Base-by-base conservation (phyloP, 345 rosid genomes). In the Toxicodendron radicans region DNA sequence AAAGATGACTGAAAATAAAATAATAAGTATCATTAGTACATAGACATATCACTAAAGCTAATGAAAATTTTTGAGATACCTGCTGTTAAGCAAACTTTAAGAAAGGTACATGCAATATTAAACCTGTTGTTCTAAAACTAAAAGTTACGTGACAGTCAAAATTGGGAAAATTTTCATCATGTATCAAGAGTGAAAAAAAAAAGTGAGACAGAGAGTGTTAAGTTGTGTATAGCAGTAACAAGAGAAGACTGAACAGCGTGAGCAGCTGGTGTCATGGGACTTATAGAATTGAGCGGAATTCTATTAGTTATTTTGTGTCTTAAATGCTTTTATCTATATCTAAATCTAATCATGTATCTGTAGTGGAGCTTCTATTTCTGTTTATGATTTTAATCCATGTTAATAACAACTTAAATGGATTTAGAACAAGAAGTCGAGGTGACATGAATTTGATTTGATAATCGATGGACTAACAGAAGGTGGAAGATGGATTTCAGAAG, bases 221-320 rank as follows among this genome's bases (percentile, higher is more conserved):
- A 23, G 43, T n/a, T 17, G 41, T 30, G 13, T 35, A 0, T 35
- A 35, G 38, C 38, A 35, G 38, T 33, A 63, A n/a, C 3, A 45
- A 49, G 57, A 16, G 61, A 14, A 66, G 45, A 20, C 56, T 32
- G 60, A 24, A 35, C 38, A 35, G 38, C 7, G 38, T 35, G 38
- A 35, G 68, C 67, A 76, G 67, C 72, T 71, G 75, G 71, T 71
- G 46, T 63, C 52, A 63, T 63, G 66, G 64, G 77, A 78, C 73
- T 59, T 72, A 57, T 27, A 52, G 46, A 71, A 77, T 35, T 18
- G 30, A 51, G 49, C 7, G 49, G 57, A 23, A 58, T 38, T 51
- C 64, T 52, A 64, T 45, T 45, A 38, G 23, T 23, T 24, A n/a
- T 16, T 45, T 24, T 1, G 11, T n/a, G 23, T 9, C 24, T 20